These are phyloP conservation scores for Diutina neorugosa DNA, from an alignment of 1,139 yeast genomes.

Conservation along the genomic window DNA sequence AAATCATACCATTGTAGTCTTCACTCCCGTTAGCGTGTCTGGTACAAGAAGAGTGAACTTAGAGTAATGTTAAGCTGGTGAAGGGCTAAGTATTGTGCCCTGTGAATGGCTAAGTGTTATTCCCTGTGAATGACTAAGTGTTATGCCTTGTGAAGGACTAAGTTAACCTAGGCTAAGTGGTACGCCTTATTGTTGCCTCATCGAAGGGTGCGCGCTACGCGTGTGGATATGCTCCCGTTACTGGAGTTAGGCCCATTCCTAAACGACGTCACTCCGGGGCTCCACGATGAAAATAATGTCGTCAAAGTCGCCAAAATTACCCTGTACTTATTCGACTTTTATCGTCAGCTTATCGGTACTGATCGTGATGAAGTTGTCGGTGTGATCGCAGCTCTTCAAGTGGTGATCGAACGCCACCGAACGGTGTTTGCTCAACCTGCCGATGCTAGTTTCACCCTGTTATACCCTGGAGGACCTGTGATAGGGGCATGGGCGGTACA, in stretches of 20 bases:
- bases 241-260: constrained; percentile 1
- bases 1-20: no score
- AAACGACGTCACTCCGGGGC: not conserved
- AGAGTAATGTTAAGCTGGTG: no score
- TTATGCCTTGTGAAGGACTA: no score
- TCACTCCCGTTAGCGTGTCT: no score
- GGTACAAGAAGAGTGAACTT: no score
- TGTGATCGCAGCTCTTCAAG: not conserved
- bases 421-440: not conserved
- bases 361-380: not conserved
- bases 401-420: not conserved
- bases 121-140: no score
- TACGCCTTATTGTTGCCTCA: no score
- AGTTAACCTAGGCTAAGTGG: no score
- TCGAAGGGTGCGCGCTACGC: not conserved
- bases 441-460: not conserved
- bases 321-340: not conserved
- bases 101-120: no score
- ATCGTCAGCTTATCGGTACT: not conserved
- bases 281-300: not conserved
- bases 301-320: not conserved
- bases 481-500: not conserved
- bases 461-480: not conserved
- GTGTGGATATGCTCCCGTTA: not conserved
- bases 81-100: no score